These are phyloP conservation scores for Ruellia speciosa DNA, from an alignment of 305 asterid genomes.

Conservation along the genomic window DNA sequence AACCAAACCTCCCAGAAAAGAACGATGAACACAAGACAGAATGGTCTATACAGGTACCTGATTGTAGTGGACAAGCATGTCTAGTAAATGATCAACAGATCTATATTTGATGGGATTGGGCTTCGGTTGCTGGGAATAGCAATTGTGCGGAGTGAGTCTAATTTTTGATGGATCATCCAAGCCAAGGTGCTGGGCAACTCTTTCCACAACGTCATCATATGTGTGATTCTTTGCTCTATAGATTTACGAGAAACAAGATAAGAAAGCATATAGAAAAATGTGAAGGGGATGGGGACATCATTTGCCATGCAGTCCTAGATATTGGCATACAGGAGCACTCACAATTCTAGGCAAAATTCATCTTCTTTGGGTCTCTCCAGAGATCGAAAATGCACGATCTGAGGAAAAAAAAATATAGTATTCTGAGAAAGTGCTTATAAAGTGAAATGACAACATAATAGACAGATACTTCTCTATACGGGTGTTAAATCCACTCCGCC, in stretches of 20 bases:
- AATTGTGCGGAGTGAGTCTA: slow-evolving; percentile 91
- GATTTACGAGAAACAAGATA: slow-evolving; percentile 10
- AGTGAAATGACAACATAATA: neutral
- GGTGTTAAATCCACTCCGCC: neutral
- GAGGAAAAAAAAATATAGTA: slow-evolving; percentile 22
- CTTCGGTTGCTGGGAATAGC: slow-evolving; percentile 98
- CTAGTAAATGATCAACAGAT: slow-evolving; percentile 73
- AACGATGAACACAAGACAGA: too few species aligned
- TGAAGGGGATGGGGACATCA: slow-evolving; percentile 12
- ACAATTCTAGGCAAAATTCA: slow-evolving; percentile 89
- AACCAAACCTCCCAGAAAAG: too few species aligned
- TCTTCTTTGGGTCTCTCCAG: slow-evolving; percentile 92
- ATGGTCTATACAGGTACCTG: slow-evolving; percentile 53
- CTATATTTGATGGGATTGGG: slow-evolving; percentile 82
- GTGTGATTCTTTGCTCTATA: slow-evolving; percentile 81
- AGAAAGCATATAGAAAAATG: slow-evolving; percentile 17
- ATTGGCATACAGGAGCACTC: slow-evolving; percentile 33
- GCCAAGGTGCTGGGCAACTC: slow-evolving; percentile 72
- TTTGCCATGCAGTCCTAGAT: too few species aligned
- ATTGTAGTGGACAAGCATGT: slow-evolving; percentile 96
- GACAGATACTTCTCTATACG: slow-evolving; percentile 1
- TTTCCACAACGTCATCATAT: slow-evolving; percentile 90
- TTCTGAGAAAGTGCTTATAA: slow-evolving; percentile 8
- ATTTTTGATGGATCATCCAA: slow-evolving; percentile 86
- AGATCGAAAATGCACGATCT: slow-evolving; percentile 91